These are phyloP conservation scores for Geranomyces michiganensis DNA, from an alignment of 192 early-diverging fungal species.

Conservation along the genomic window DNA sequence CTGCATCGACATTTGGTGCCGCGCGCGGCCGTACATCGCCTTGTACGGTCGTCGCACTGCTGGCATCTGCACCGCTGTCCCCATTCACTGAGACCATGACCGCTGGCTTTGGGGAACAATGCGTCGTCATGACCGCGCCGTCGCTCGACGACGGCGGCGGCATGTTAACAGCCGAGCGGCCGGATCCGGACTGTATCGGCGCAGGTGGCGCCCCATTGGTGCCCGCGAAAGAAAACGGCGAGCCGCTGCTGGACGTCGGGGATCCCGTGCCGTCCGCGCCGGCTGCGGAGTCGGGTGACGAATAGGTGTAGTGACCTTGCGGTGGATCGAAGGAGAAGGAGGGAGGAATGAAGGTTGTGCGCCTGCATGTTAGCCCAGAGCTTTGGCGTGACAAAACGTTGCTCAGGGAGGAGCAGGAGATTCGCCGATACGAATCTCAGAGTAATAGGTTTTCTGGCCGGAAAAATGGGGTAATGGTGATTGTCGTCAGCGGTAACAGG, in stretches of 20 bases:
- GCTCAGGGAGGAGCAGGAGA: too few species aligned
- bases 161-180: neutral
- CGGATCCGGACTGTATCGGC: neutral
- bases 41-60: too few species aligned
- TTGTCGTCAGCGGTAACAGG: too few species aligned
- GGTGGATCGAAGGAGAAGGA: neutral
- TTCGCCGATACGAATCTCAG: too few species aligned
- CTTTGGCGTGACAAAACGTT: too few species aligned
- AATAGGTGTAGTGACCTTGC: slow-evolving; percentile 10
- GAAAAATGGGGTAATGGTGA: too few species aligned
- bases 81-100: too few species aligned
- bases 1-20: slow-evolving; percentile 15
- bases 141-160: neutral
- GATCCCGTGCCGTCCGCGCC: neutral
- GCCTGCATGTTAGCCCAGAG: neutral
- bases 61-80: too few species aligned
- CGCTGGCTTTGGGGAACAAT: neutral
- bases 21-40: neutral
- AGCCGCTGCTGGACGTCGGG: neutral
- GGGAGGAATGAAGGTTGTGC: neutral
- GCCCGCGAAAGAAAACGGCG: neutral
- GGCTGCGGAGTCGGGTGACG: neutral
- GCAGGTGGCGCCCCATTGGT: neutral
- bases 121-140: neutral
- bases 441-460: too few species aligned